Percentiles rank a stretch among this genome's conserved stretches.
These are phyloP conservation scores for Globisporangium emineosum DNA, from an alignment of 352 stramenopile genomes.

Conservation along the genomic window DNA sequence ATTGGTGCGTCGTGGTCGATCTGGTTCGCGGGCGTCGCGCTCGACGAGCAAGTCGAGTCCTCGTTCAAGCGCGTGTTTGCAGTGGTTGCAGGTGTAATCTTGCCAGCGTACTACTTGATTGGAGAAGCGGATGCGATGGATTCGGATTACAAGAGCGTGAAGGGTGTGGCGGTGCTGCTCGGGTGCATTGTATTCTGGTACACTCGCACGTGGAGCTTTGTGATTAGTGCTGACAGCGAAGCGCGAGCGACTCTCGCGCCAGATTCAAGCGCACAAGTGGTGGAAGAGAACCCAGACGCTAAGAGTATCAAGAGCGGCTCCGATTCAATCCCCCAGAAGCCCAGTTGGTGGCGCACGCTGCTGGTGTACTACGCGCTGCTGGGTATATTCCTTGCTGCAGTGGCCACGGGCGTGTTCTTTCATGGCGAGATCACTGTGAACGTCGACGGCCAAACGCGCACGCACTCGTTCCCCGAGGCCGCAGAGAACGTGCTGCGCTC, in stretches of 20 bases:
- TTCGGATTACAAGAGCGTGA: not conserved
- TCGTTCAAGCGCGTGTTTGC: not conserved
- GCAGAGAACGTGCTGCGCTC: constrained; percentile 8
- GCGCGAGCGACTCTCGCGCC: not conserved
- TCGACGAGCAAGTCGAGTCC: constrained; percentile 10
- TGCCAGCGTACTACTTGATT: not conserved
- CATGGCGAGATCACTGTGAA: constrained; percentile 10
- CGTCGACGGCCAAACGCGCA: not conserved
- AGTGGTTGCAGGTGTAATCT: not conserved
- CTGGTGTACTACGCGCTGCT: constrained; percentile 6
- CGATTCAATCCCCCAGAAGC: not conserved
- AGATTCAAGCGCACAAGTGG: not conserved
- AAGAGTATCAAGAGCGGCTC: not conserved
- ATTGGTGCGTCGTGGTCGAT: constrained; percentile 20
- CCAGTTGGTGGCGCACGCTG: constrained; percentile 11
- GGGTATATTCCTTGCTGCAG: constrained; percentile 1
- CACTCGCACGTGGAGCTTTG: constrained; percentile 3
- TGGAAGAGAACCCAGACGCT: not conserved
- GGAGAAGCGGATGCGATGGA: not conserved
- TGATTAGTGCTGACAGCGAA: not conserved
- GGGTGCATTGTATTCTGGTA: constrained; percentile 9
- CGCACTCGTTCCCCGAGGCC: constrained; percentile 6
- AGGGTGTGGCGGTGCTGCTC: not conserved
- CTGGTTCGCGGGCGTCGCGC: constrained; percentile 15
- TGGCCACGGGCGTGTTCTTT: constrained; percentile 3